Evolutionary conservation across 805 yeast genomes (phyloP), one percentile per base, ranked within the genome.

Genomic region (Yarrowia hollandica): DNA sequence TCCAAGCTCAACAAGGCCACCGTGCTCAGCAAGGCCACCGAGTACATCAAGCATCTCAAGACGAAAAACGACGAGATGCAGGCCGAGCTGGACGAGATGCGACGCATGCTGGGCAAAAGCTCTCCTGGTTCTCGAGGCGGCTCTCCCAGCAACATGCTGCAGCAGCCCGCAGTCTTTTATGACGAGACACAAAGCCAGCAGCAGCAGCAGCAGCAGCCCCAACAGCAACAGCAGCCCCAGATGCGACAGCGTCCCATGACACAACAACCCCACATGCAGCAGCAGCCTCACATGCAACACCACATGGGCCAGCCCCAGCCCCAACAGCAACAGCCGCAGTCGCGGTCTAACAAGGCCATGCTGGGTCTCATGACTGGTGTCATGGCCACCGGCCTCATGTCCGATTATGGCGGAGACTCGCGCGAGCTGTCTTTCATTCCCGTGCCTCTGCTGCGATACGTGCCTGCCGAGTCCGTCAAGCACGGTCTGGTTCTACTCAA

Each of bases 1-100:
- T 72, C 81, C 30, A 86, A 86, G 68, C 74, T 88, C 59, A 87
- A 86, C 70, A 88, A 88, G 71, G 94, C 92, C 12, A 85, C 85
- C 25, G 86, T 88, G 12, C 74, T 88, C 57, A 77, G 88, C 34
- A 88, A 88, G 67, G 88, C 91, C 8, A 84, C 89, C 0, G 95
- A 88, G 71, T 88, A 88, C 69, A 88, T 88, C 67, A 76, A 79
- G 66, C 90, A 86, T 68, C 73, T 88, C 63, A 90, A 88, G 69
- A 68, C 72, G 59, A 81, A 84, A 62, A 86, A 86, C 65, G 69
- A 71, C 3, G 69, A 73, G 31, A 72, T 88, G 65, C 68, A 69
- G 56, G 69, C 75, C 62, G 90, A 87, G 69, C 75, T 83, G 59
- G 74, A 77, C 35, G 79, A 79, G 57, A 71, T 54, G 56, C 44